A percentile compares a stretch with the other conserved stretches of the same genome.
Evolutionary conservation across 169 alveolate species (phyloP).

Genomic region (Plasmodium gaboni): DNA sequence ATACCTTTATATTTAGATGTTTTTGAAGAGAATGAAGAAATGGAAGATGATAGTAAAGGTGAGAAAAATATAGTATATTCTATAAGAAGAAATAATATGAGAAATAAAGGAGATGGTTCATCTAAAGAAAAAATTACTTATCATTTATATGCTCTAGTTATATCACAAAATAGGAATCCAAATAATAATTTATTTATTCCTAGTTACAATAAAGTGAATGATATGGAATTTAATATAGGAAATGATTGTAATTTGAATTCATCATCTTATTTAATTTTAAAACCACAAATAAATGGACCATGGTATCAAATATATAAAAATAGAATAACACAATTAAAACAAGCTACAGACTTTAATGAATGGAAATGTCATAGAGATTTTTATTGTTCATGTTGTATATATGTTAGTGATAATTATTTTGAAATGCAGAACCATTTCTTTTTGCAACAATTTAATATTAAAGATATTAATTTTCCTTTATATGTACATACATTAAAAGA

Average conservation of each 20-base stretch:
- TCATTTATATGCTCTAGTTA: conserved; percentile 62
- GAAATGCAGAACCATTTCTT: conserved; percentile 80
- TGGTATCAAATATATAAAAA: conserved; percentile 92
- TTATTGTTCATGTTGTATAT: conserved; percentile 92
- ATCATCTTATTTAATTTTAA: conserved; percentile 84
- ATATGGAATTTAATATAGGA: conserved; percentile 29
- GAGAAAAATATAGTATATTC: conserved; percentile 36
- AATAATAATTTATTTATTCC: conserved; percentile 39
- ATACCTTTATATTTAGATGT: conserved; percentile 91
- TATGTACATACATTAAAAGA: conserved; percentile 49
- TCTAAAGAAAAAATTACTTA: conserved; percentile 36
- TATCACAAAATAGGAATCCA: conserved; percentile 34
- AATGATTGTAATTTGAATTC: conserved; percentile 40
- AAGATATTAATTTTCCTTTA: conserved; percentile 60
- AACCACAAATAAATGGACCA: conserved; percentile 93
- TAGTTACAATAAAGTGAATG: conserved; percentile 32
- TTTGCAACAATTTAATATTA: conserved; percentile 64
- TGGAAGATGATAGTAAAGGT: conserved; percentile 42
- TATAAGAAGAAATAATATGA: conserved; percentile 19
- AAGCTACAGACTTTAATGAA: conserved; percentile 90
- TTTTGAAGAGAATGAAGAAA: conserved; percentile 75
- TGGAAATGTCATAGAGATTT: conserved; percentile 94
- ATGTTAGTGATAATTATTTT: conserved; percentile 92
- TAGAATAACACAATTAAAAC: conserved; percentile 86
- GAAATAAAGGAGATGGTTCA: conserved; percentile 4